Evolutionary conservation across 2,329 filamentous ascomycete species (phyloP).

Genomic region (Pseudocercospora musae): DNA sequence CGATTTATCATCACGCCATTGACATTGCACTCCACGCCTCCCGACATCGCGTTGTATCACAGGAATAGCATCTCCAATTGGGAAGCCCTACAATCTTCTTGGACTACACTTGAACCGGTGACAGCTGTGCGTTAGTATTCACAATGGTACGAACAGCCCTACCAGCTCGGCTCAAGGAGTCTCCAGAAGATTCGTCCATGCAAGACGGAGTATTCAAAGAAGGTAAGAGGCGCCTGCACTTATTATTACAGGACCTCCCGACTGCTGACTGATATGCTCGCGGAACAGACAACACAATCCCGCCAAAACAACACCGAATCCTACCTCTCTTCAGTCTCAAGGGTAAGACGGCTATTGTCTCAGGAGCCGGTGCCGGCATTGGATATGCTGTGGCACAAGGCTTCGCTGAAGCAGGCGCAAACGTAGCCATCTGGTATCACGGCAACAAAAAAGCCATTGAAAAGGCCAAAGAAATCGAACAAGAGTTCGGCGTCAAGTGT

Average conservation of each 20-base stretch:
- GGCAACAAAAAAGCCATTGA: constrained; percentile 36
- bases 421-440: constrained; percentile 46
- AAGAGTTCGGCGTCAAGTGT: constrained; percentile 41
- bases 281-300: constrained; percentile 32
- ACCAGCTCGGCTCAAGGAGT: constrained; percentile 11
- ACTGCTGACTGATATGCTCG: background rate
- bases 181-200: constrained; percentile 36
- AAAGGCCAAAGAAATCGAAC: constrained; percentile 32
- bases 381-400: constrained; percentile 34
- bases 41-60: background rate
- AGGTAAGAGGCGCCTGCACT: constrained; percentile 1
- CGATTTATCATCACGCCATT: background rate
- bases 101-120: background rate
- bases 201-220: constrained; percentile 36
- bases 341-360: constrained; percentile 37
- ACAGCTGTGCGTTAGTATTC: background rate
- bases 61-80: background rate
- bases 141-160: background rate
- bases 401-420: constrained; percentile 41
- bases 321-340: constrained; percentile 34
- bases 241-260: background rate
- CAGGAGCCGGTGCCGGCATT: constrained; percentile 37
- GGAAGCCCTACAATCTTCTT: background rate
- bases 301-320: constrained; percentile 30
- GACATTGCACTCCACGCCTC: background rate